Evolutionary conservation across 768 basidiomycete species (phyloP).

Genomic region (Hygrocybe punicea): DNA sequence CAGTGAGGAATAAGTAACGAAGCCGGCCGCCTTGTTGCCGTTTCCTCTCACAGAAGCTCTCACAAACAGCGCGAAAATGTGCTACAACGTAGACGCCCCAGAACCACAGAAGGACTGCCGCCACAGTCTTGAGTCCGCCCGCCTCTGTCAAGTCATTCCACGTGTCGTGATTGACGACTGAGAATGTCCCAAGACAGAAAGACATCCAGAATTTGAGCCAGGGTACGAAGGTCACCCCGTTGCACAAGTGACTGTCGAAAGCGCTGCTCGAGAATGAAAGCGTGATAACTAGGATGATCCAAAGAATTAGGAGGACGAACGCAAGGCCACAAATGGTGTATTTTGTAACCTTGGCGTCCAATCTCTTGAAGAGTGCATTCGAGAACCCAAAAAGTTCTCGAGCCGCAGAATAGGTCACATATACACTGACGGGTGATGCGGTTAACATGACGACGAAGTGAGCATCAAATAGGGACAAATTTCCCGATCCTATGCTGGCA

Average conservation of each 20-base stretch:
- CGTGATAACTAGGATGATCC: not conserved
- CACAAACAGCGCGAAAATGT: not conserved
- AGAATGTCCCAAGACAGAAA: not conserved
- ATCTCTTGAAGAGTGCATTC: not conserved
- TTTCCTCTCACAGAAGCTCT: not conserved
- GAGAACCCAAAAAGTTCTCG: not conserved
- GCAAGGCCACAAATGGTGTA: not conserved
- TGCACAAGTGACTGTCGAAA: not conserved
- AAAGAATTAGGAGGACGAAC: not conserved
- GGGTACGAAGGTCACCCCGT: not conserved
- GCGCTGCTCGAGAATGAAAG: not conserved
- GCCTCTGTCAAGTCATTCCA: not conserved
- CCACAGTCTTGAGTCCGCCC: not conserved
- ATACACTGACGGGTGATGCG: not conserved
- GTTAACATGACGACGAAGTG: not conserved
- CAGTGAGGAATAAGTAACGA: not conserved
- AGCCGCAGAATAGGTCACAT: not conserved
- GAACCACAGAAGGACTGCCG: not conserved
- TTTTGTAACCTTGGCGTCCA: not conserved
- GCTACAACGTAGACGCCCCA: not conserved
- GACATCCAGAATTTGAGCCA: not conserved
- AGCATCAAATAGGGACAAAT: not conserved
- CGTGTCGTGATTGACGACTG: not conserved
- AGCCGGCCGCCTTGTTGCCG: not conserved
- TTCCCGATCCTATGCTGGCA: not conserved